Evolutionary conservation across 768 basidiomycete species (phyloP).

Genomic region (Xerocomellus intermedius): DNA sequence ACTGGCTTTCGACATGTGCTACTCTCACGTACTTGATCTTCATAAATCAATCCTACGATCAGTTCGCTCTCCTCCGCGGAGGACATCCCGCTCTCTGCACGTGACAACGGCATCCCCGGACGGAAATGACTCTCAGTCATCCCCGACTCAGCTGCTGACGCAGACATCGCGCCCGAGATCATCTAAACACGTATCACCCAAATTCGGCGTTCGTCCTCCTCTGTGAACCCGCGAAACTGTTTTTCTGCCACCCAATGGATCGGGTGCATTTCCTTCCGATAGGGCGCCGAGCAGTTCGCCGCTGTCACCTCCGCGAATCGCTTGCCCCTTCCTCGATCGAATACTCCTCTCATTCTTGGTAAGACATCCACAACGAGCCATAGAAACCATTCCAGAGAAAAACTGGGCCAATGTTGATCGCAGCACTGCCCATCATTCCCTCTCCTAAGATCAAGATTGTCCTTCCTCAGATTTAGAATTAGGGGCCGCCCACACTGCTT

Average conservation of each 20-base stretch:
- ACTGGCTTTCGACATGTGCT: not conserved
- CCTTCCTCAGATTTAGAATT: not conserved
- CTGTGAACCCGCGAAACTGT: conserved; percentile 9
- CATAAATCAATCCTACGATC: not conserved
- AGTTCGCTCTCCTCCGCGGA: not conserved
- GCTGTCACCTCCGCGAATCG: conserved; percentile 6
- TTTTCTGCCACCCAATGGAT: not conserved
- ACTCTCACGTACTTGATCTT: not conserved
- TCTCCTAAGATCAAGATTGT: not conserved
- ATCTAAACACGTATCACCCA: not conserved
- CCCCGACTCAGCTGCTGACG: conserved; percentile 5
- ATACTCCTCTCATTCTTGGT: not conserved
- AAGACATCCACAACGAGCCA: not conserved
- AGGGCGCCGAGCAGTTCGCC: conserved; percentile 4
- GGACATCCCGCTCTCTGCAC: not conserved
- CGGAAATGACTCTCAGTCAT: not conserved
- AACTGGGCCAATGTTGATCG: not conserved
- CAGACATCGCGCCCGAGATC: not conserved
- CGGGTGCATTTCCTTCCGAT: conserved; percentile 1
- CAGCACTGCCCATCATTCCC: not conserved
- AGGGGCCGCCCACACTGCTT: conserved; percentile 8
- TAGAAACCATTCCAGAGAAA: not conserved
- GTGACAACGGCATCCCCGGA: not conserved
- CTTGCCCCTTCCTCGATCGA: not conserved
- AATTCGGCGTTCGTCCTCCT: not conserved